Conservation (phyloP, 306 rosid genomes). For the Prunus campanulata region DNA sequence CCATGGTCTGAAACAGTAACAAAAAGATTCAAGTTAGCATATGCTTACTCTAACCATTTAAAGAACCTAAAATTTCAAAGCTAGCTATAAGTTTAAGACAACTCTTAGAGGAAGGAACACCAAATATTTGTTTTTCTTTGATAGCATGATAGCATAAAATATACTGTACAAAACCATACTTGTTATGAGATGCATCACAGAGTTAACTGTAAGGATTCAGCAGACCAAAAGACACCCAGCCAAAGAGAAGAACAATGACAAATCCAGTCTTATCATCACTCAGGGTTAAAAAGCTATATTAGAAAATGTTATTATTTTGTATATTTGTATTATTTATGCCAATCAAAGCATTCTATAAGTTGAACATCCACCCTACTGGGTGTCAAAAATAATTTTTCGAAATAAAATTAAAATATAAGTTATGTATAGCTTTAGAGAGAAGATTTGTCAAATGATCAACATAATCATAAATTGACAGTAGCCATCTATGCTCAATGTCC, state of each 20-base stretch:
- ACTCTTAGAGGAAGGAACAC: neutral
- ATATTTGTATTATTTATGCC: neutral
- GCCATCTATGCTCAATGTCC: neutral
- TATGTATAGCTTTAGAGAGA: neutral
- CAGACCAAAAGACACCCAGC: neutral
- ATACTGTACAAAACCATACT: neutral
- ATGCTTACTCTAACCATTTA: slow-evolving; percentile 18
- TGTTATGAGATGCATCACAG: neutral
- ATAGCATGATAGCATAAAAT: neutral
- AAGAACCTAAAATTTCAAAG: slow-evolving; percentile 17
- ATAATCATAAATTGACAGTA: neutral
- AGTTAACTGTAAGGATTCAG: neutral
- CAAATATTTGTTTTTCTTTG: neutral
- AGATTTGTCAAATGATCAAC: neutral
- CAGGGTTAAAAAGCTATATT: neutral
- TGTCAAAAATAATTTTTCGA: neutral
- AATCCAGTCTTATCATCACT: neutral
- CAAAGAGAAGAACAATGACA: neutral
- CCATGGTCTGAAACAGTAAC: slow-evolving; percentile 73
- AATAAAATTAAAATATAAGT: no score
- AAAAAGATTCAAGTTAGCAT: slow-evolving; percentile 32
- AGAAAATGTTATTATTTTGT: neutral
- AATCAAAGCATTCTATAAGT: neutral
- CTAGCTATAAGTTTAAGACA: slow-evolving; percentile 4
- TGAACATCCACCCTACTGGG: neutral